Percentiles rank a stretch among this genome's conserved stretches.
Evolutionary conservation across 1,284 basidiomycete genomes (phyloP).

Genomic region (Tilletia setariae): DNA sequence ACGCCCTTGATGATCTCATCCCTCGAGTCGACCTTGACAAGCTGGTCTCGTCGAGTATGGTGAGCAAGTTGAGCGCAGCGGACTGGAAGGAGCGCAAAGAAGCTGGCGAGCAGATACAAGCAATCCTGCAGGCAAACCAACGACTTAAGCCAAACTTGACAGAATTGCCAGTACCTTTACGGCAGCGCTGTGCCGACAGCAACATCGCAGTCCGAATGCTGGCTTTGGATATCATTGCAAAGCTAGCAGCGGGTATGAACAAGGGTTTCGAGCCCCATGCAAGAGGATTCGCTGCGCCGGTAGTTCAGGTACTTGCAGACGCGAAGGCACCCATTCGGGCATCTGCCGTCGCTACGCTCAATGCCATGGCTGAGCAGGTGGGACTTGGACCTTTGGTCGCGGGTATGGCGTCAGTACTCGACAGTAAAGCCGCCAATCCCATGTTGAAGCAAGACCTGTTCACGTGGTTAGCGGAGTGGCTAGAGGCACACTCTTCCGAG

Average conservation of each 20-base stretch:
- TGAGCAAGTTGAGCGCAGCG: slow-evolving; percentile 83
- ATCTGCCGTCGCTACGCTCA: slow-evolving; percentile 73
- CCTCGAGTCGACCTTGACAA: slow-evolving; percentile 90
- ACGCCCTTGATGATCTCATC: slow-evolving; percentile 73
- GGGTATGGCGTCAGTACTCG: slow-evolving; percentile 74
- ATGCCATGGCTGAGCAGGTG: slow-evolving; percentile 78
- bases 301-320: slow-evolving; percentile 83
- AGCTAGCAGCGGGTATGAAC: slow-evolving; percentile 89
- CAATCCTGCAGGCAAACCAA: slow-evolving; percentile 82
- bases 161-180: slow-evolving; percentile 83
- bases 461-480: slow-evolving; percentile 78
- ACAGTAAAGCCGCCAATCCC: slow-evolving; percentile 73
- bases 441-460: slow-evolving; percentile 78
- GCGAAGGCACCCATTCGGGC: slow-evolving; percentile 84
- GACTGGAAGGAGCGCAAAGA: slow-evolving; percentile 95
- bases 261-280: slow-evolving; percentile 88
- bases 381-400: slow-evolving; percentile 76
- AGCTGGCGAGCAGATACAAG: slow-evolving; percentile 79
- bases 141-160: slow-evolving; percentile 80
- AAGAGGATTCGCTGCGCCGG: slow-evolving; percentile 71
- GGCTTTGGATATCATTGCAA: slow-evolving; percentile 82
- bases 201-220: slow-evolving; percentile 90
- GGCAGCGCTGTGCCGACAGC: slow-evolving; percentile 81
- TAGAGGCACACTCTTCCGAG: slow-evolving; percentile 64
- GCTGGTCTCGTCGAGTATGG: slow-evolving; percentile 76